phyloP scores from a whole-genome alignment of 176 grass and related monocot genomes.

The Oryza coarctata region DNA sequence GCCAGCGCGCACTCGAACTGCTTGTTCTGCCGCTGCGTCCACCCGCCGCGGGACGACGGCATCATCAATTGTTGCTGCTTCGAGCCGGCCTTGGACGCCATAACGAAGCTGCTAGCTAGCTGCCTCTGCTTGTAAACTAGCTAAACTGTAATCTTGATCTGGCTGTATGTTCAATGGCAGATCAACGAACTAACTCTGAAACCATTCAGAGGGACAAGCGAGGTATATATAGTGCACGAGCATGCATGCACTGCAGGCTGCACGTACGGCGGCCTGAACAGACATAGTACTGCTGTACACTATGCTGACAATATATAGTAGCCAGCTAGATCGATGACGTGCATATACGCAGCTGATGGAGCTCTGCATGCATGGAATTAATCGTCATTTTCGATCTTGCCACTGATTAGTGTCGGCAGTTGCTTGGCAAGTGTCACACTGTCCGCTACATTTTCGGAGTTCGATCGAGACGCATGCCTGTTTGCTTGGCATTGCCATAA shows the following conservation, averaged over 20 bases:
- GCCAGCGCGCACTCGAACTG: conserved; percentile 75
- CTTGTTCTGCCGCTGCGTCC: conserved; percentile 73
- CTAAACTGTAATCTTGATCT: not conserved
- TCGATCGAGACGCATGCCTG: not conserved
- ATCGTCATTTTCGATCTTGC: not conserved
- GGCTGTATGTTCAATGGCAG: not conserved
- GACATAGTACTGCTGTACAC: not conserved
- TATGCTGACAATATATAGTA: not conserved
- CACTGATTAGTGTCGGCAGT: not conserved
- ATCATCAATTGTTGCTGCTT: not conserved
- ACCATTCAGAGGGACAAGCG: not conserved
- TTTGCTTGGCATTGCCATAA: not conserved
- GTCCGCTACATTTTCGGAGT: not conserved
- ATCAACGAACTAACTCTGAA: not conserved
- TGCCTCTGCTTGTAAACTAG: not conserved
- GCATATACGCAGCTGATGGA: not conserved
- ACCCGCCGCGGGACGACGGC: conserved; percentile 28
- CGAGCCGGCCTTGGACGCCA: conserved; percentile 10
- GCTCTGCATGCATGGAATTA: not conserved
- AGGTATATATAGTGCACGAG: not conserved
- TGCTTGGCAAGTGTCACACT: not conserved
- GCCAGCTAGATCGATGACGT: not conserved
- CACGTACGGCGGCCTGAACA: not conserved
- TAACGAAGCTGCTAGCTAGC: not conserved
- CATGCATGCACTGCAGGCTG: not conserved